Base-by-base conservation (phyloP, 192 early-diverging fungal genomes). In the Coemansia sp. region DNA sequence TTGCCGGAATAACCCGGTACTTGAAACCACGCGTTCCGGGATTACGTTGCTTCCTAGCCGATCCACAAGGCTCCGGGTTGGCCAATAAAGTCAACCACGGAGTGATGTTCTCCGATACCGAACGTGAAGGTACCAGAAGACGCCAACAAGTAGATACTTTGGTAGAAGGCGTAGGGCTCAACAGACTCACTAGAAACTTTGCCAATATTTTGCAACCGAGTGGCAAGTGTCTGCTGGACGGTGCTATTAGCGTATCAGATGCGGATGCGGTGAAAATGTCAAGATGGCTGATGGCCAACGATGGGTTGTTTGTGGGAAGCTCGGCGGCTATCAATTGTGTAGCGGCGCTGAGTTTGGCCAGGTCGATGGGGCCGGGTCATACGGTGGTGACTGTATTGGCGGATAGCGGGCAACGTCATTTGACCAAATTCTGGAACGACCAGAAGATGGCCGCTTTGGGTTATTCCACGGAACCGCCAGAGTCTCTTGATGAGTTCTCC, bases 91-190 rank as follows among this genome's bases (percentile, higher is more conserved):
- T 99, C 73, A 92, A 93, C 68, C 89, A 93, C 75, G 89, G 89
- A 51, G 87, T 95, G 67, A 90, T 99, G 92, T 99, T 94, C 80
- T 83, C 93, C 5, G 84, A 86, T 1, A 87, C 84, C 1, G 96
- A 99, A 69, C 85, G 88, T 36, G 97, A 99, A 69, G 97, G 97
- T 8, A 91, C 86, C 7, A 76, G 97, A 28, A 84, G 85, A 51
- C 89, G 97, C 7, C 95, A 99, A 76, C 97, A 99, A 71, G 92
- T 97, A n/a, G 97, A 99, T 68, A 91, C 97, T 31, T 86, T 99
- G 28, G 93, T 99, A 0, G 97, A 99, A 79, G 97, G 97, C 5
- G 87, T 99, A 7, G 97, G 97, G 0, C 89, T 97, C 64, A 99
- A 97, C 77, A 87, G 97, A 12, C 62, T 96, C 64, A 99, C 97